These are phyloP conservation scores for Centrapalus pauciflorus DNA, from an alignment of 129 eudicot genomes.

Conservation along the genomic window DNA sequence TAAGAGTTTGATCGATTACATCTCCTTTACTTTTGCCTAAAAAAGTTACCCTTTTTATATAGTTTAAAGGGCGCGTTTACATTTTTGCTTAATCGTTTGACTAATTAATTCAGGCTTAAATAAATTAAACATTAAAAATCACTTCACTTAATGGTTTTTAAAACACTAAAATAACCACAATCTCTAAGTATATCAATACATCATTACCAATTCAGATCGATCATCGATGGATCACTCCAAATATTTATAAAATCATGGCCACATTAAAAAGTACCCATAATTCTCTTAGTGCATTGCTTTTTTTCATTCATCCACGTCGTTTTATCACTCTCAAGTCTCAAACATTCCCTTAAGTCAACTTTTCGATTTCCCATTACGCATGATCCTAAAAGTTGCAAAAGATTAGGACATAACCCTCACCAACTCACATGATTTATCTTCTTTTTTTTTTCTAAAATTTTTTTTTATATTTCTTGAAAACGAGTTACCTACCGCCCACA, in stretches of 20 bases:
- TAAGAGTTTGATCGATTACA: too few relatives aligned
- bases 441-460: too few relatives aligned
- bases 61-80: too few relatives aligned
- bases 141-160: not conserved
- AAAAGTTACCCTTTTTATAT: too few relatives aligned
- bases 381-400: slow-evolving; percentile 15
- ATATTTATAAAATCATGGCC: not conserved
- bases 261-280: not conserved
- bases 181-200: not conserved
- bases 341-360: slow-evolving; percentile 6
- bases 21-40: too few relatives aligned
- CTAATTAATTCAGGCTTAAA: too few relatives aligned
- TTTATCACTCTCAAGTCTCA: slow-evolving; percentile 23
- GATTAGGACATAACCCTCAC: slow-evolving; percentile 21
- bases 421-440: slow-evolving; percentile 19
- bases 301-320: slow-evolving; percentile 24
- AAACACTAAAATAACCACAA: too few relatives aligned
- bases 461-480: not conserved
- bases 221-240: not conserved
- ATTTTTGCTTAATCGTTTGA: too few relatives aligned
- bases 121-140: too few relatives aligned
- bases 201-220: slow-evolving; percentile 9
- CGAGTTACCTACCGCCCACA: slow-evolving; percentile 14
- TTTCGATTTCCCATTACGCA: slow-evolving; percentile 19
- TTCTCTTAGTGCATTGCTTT: slow-evolving; percentile 9